A percentile compares a stretch with the other conserved stretches of the same genome.
Evolutionary conservation across 202 grass and related monocot genomes (phyloP).

Genomic region (Zoysia matrella): DNA sequence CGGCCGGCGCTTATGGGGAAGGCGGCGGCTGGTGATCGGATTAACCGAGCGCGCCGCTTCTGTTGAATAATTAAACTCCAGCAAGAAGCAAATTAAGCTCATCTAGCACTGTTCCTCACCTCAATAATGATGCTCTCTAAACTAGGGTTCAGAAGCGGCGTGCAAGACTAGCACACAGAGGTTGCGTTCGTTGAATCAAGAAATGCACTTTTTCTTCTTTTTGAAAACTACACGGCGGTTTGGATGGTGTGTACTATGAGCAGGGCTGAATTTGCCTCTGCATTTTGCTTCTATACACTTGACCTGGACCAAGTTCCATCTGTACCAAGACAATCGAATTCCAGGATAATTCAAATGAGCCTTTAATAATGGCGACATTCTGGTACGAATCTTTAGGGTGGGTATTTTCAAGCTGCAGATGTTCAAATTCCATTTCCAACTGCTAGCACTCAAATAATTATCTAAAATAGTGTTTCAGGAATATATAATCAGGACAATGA

Average conservation of each 20-base stretch:
- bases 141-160: neutral
- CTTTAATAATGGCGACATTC: neutral
- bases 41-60: neutral
- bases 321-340: neutral
- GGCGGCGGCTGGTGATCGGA: neutral
- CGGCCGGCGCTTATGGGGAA: neutral
- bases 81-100: neutral
- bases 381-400: too few relatives aligned
- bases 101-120: neutral
- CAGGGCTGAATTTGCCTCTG: neutral
- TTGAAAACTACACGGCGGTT: neutral
- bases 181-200: conserved; percentile 16
- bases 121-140: neutral
- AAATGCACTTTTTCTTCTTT: neutral
- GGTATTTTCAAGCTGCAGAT: too few relatives aligned
- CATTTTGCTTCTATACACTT: neutral
- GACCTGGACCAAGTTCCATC: neutral
- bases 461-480: too few relatives aligned
- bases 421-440: too few relatives aligned
- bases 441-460: too few relatives aligned
- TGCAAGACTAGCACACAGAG: neutral
- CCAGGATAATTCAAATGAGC: neutral
- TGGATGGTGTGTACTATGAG: neutral
- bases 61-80: neutral
- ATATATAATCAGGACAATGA: too few relatives aligned